Evolutionary conservation across 306 rosid genomes (phyloP).

Genomic region (Sindora glabra): DNA sequence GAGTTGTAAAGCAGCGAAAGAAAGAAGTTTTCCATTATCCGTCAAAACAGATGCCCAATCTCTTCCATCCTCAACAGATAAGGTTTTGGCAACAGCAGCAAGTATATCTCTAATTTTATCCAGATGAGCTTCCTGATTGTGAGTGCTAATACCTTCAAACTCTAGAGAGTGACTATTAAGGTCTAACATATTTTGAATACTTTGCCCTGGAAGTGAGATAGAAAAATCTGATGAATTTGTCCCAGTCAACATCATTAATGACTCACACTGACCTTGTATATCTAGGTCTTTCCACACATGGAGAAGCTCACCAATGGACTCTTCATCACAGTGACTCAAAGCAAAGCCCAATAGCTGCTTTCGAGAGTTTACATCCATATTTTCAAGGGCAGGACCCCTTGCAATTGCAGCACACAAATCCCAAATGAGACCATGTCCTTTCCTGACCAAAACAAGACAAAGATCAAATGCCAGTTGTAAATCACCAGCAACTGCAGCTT

Average conservation of each 20-base stretch:
- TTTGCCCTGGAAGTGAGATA: slow-evolving; percentile 32
- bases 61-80: slow-evolving; percentile 53
- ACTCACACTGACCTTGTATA: slow-evolving; percentile 88
- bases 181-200: slow-evolving; percentile 37
- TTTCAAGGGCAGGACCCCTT: slow-evolving; percentile 97
- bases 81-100: slow-evolving; percentile 62
- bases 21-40: slow-evolving; percentile 73
- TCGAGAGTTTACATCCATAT: slow-evolving; percentile 80
- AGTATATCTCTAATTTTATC: slow-evolving; percentile 37
- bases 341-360: slow-evolving; percentile 90
- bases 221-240: slow-evolving; percentile 45
- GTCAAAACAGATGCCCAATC: slow-evolving; percentile 58
- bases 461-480: slow-evolving; percentile 95
- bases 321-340: slow-evolving; percentile 90
- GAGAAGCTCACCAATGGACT: slow-evolving; percentile 86
- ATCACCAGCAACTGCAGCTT: slow-evolving; percentile 99
- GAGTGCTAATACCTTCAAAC: slow-evolving; percentile 24
- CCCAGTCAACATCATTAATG: slow-evolving; percentile 47
- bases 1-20: slow-evolving; percentile 77
- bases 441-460: slow-evolving; percentile 78
- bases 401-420: slow-evolving; percentile 98
- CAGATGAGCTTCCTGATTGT: slow-evolving; percentile 54
- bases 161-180: slow-evolving; percentile 32
- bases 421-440: slow-evolving; percentile 91
- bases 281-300: slow-evolving; percentile 94